Conservation (phyloP, 176 grass and related monocot genomes). For the Hordeum marinum region DNA sequence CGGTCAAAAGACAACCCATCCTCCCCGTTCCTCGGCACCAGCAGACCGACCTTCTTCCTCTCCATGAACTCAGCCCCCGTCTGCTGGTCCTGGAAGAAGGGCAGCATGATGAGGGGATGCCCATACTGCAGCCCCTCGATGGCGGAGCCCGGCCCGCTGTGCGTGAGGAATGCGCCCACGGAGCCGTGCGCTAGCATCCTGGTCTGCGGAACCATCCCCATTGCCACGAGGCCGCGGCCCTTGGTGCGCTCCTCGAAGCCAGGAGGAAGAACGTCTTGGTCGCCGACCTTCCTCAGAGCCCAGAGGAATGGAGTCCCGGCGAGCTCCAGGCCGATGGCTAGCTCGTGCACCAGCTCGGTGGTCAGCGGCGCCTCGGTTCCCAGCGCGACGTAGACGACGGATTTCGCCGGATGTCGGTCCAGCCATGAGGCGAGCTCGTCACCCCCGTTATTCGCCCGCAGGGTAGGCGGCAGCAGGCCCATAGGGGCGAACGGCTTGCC, state of each 20-base stretch:
- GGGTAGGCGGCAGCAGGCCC: neutral
- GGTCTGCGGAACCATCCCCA: neutral
- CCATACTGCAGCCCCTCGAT: neutral
- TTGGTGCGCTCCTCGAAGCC: neutral
- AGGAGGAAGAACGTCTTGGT: neutral
- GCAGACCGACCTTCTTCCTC: neutral
- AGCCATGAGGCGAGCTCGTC: neutral
- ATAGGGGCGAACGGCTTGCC: neutral
- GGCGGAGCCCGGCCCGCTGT: conserved; percentile 48
- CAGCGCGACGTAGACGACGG: conserved; percentile 43
- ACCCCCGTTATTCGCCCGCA: neutral
- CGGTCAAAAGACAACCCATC: neutral
- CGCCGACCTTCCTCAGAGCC: conserved; percentile 34
- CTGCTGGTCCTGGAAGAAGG: neutral
- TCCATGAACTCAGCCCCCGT: neutral
- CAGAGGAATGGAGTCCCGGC: conserved; percentile 37
- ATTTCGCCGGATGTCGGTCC: neutral
- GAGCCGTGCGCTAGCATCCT: conserved; percentile 18
- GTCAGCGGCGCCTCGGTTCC: conserved; percentile 43
- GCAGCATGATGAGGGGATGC: neutral
- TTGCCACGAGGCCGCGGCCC: neutral
- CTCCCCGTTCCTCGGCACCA: neutral
- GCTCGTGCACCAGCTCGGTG: conserved; percentile 26
- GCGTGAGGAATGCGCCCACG: conserved; percentile 51
- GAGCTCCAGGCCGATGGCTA: conserved; percentile 46